Conservation (phyloP, 2,329 filamentous ascomycete species). For the Zalaria obscura region DNA sequence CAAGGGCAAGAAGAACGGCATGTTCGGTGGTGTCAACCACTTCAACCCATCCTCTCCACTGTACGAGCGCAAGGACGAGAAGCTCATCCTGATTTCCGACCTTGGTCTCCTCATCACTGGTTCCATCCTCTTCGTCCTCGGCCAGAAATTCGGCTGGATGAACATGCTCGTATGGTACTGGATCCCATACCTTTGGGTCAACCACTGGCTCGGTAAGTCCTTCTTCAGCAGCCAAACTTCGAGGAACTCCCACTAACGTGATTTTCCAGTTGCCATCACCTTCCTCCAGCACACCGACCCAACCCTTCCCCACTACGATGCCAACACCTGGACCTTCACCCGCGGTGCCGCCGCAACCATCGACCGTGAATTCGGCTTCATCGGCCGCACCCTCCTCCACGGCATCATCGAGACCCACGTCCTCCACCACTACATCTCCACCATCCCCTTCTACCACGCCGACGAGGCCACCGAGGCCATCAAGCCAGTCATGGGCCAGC, state of each 20-base stretch:
- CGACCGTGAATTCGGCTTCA: conserved; percentile 92
- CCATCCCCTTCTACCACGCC: conserved; percentile 92
- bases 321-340: conserved; percentile 78
- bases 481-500: conserved; percentile 84
- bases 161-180: conserved; percentile 95
- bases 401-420: conserved; percentile 97
- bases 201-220: conserved; percentile 91
- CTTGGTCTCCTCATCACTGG: conserved; percentile 53
- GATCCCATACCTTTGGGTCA: conserved; percentile 90
- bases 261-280: conserved; percentile 69
- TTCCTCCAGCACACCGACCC: conserved; percentile 97
- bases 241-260: conserved; percentile 10
- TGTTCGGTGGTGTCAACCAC: conserved; percentile 76
- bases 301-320: conserved; percentile 79
- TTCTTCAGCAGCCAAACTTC: conserved; percentile 1
- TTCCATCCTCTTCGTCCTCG: conserved; percentile 51
- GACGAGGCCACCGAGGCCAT: conserved; percentile 91
- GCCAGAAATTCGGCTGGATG: conserved; percentile 63
- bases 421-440: conserved; percentile 92
- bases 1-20: conserved; percentile 79
- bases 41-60: conserved; percentile 79
- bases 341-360: conserved; percentile 91
- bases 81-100: conserved; percentile 76
- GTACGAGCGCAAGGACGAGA: conserved; percentile 82
- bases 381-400: conserved; percentile 80